Evolutionary conservation across 257 asterid genomes (phyloP).

Genomic region (Solanum arcanum): DNA sequence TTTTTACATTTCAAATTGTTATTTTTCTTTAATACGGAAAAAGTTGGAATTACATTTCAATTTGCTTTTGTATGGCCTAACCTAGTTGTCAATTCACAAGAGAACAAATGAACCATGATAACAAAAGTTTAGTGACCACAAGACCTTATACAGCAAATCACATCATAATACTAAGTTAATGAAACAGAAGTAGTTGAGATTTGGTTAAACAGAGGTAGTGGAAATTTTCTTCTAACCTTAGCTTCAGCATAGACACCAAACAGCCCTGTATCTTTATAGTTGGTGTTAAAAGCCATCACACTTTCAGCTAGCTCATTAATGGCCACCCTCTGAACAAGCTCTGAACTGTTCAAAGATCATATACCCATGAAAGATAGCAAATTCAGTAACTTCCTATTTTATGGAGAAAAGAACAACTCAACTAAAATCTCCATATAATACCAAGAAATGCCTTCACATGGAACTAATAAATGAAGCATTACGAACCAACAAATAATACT

Average conservation of each 20-base stretch:
- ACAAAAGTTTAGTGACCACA: background rate
- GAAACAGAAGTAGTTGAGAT: background rate
- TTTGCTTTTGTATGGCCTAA: background rate
- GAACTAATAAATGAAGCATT: background rate
- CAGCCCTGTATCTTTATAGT: conserved; percentile 84
- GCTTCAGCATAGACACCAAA: conserved; percentile 89
- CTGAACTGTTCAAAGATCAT: conserved; percentile 40
- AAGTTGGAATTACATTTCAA: background rate
- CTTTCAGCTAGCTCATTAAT: conserved; percentile 76
- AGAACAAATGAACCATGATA: background rate
- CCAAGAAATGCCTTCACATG: background rate
- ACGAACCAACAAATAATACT: background rate
- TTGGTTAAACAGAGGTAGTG: background rate
- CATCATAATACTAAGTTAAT: background rate
- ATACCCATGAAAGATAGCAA: conserved; percentile 6
- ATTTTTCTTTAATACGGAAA: background rate
- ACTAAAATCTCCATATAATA: background rate
- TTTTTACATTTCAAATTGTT: background rate
- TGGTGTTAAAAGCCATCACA: conserved; percentile 85
- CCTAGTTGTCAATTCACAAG: background rate
- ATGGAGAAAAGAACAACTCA: background rate
- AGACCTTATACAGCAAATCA: background rate
- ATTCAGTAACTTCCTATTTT: background rate
- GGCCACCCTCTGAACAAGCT: conserved; percentile 61
- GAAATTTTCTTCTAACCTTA: conserved; percentile 24